These are phyloP conservation scores for Acanthamoeba healyi DNA, from an alignment of 208 protist genomes.

Conservation along the genomic window DNA sequence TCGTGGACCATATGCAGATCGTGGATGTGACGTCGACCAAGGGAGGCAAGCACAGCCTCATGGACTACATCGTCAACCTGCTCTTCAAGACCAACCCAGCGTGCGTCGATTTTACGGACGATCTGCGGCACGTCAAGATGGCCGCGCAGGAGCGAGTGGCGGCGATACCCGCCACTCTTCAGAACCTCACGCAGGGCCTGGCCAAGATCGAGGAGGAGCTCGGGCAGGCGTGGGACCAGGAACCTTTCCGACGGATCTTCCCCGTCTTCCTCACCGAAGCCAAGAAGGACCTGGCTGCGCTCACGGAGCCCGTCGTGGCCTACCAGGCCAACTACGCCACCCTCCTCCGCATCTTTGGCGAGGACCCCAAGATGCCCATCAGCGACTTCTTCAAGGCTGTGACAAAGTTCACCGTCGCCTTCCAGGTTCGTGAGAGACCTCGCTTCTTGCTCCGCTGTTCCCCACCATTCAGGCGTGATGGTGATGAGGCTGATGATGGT, in stretches of 20 bases:
- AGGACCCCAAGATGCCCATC: constrained; percentile 62
- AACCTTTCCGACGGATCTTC: constrained; percentile 8
- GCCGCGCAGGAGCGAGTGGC: neutral
- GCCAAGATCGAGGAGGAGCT: constrained; percentile 20
- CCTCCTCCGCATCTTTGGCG: constrained; percentile 38
- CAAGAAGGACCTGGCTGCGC: constrained; percentile 12
- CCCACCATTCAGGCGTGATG: too few species aligned
- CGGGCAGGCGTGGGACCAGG: constrained; percentile 11
- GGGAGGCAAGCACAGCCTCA: neutral
- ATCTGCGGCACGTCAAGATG: neutral
- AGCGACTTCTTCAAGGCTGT: constrained; percentile 22
- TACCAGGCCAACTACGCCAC: constrained; percentile 48
- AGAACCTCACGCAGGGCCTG: neutral
- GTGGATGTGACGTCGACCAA: constrained; percentile 53
- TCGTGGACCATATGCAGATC: neutral
- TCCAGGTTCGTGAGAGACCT: neutral
- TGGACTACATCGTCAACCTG: constrained; percentile 25
- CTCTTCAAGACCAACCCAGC: neutral
- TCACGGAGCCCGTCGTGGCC: constrained; percentile 4
- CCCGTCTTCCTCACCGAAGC: neutral
- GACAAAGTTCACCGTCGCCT: neutral
- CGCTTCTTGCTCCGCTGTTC: too few species aligned
- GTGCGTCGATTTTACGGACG: neutral
- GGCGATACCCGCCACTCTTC: constrained; percentile 4
- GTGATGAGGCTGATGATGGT: too few species aligned